These are phyloP conservation scores for Cenchrus americanus DNA, from an alignment of 176 grass and related monocot genomes.

Conservation along the genomic window DNA sequence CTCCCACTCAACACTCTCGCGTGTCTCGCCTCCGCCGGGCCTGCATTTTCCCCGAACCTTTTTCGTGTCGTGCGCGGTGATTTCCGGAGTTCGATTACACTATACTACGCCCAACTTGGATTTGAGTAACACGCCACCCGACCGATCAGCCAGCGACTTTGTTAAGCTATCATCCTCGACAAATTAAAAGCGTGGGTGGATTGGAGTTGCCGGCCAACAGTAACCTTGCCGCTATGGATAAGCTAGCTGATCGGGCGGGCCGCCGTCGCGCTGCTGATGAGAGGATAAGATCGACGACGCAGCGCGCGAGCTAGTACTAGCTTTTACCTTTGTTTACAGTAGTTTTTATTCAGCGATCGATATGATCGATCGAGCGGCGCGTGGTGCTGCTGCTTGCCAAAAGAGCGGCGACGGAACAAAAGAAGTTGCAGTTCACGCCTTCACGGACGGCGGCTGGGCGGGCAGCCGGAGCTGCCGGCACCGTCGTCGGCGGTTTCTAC, in stretches of 20 bases:
- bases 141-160: neutral
- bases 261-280: too few species aligned
- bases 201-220: constrained; percentile 29
- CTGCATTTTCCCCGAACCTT: neutral
- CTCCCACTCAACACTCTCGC: neutral
- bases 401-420: constrained; percentile 19
- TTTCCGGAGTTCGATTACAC: neutral
- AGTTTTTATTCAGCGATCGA: constrained; percentile 17
- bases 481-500: constrained; percentile 43
- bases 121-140: neutral
- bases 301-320: neutral
- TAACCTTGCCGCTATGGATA: constrained; percentile 46
- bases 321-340: constrained; percentile 12
- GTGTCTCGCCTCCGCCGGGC: neutral
- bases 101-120: constrained; percentile 10
- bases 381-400: neutral
- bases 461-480: constrained; percentile 4
- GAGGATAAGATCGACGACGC: constrained; percentile 36
- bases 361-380: neutral
- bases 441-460: neutral
- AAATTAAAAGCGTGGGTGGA: neutral
- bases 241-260: neutral
- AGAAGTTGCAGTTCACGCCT: constrained; percentile 15
- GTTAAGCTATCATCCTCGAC: neutral
- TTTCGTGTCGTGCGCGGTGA: neutral